A percentile compares a stretch with the other conserved stretches of the same genome.
Evolutionary conservation across 2,329 filamentous ascomycete genomes (phyloP).

Genomic region (Venturia aucupariae): DNA sequence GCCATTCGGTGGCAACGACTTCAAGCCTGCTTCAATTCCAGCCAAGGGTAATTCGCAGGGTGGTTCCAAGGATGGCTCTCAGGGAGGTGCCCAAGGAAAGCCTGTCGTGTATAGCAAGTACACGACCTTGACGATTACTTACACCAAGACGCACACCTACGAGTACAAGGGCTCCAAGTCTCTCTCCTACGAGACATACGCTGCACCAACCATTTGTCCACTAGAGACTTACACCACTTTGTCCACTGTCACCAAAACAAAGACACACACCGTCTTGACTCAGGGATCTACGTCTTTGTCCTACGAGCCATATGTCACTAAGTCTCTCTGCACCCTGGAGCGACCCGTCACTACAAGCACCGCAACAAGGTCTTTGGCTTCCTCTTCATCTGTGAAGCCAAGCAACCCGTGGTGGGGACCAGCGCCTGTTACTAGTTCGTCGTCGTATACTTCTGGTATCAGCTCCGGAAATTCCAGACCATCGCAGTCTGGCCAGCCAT

Average conservation of each 20-base stretch:
- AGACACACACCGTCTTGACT: not conserved
- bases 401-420: conserved; percentile 2
- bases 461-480: not conserved
- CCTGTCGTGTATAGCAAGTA: conserved; percentile 1
- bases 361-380: not conserved
- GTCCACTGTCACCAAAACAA: not conserved
- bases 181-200: not conserved
- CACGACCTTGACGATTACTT: not conserved
- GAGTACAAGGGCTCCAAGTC: not conserved
- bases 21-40: not conserved
- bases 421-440: not conserved
- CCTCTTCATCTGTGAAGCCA: not conserved
- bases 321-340: not conserved
- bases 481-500: not conserved
- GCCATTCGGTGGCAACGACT: not conserved
- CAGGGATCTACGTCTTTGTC: not conserved
- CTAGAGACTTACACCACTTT: not conserved
- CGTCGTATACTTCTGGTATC: not conserved
- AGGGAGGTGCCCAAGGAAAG: not conserved
- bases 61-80: not conserved
- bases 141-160: not conserved
- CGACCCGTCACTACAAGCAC: not conserved
- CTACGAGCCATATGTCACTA: not conserved
- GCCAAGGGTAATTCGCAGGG: not conserved
- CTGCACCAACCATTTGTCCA: not conserved